Evolutionary conservation across 2,329 filamentous ascomycete species (phyloP).

Genomic region (Aspergillus sergii): DNA sequence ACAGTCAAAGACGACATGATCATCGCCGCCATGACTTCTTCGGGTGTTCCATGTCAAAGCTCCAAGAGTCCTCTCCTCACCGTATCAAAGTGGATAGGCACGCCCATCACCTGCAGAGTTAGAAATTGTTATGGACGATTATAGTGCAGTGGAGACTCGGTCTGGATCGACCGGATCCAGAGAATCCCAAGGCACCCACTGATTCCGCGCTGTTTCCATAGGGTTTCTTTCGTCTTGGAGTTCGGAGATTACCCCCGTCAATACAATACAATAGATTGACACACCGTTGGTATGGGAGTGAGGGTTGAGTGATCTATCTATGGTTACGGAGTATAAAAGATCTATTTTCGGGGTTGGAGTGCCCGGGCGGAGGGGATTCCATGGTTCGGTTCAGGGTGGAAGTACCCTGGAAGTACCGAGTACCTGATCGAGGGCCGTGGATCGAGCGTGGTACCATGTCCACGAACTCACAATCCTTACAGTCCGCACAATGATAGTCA

Average conservation of each 20-base stretch:
- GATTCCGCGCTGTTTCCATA: background rate
- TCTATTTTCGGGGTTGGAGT: background rate
- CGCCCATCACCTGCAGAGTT: constrained; percentile 1
- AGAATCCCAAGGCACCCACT: background rate
- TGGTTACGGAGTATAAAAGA: background rate
- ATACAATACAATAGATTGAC: background rate
- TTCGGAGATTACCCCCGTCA: background rate
- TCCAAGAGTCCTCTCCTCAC: too few relatives aligned
- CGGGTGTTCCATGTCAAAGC: background rate
- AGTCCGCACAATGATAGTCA: background rate
- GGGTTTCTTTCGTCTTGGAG: background rate
- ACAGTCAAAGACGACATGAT: background rate
- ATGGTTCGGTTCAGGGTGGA: background rate
- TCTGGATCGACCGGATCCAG: constrained; percentile 5
- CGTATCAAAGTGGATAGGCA: background rate
- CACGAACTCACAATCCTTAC: background rate
- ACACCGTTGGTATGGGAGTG: background rate
- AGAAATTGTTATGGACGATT: background rate
- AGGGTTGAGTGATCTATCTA: background rate
- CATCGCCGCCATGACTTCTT: background rate
- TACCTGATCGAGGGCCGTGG: background rate
- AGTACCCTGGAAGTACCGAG: background rate
- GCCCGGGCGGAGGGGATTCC: background rate
- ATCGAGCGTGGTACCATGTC: background rate
- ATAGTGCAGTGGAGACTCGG: background rate